phyloP scores from a whole-genome alignment of 495 filamentous ascomycete species.

The Chlorociboria aeruginascens region DNA sequence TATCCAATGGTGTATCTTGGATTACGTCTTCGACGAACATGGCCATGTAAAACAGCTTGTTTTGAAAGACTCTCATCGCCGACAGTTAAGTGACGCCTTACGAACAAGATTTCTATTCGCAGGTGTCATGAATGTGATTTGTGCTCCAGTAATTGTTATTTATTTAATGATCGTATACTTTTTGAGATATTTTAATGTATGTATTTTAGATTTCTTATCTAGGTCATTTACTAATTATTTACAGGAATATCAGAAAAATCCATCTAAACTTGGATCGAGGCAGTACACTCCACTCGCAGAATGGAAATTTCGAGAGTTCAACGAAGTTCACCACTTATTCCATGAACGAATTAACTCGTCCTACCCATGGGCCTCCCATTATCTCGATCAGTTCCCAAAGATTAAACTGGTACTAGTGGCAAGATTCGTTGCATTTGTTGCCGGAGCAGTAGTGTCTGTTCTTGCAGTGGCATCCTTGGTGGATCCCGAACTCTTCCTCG shows the following conservation, averaged over 20 bases:
- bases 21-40: slow-evolving; percentile 83
- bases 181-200: slow-evolving; percentile 78
- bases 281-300: slow-evolving; percentile 88
- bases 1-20: slow-evolving; percentile 74
- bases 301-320: slow-evolving; percentile 98
- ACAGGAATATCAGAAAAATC: slow-evolving; percentile 80
- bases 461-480: slow-evolving; percentile 67
- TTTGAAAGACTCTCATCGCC: slow-evolving; percentile 68
- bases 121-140: slow-evolving; percentile 74
- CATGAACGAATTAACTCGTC: slow-evolving; percentile 86
- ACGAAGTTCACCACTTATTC: slow-evolving; percentile 88
- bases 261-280: slow-evolving; percentile 66
- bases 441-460: slow-evolving; percentile 74
- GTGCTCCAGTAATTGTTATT: slow-evolving; percentile 70
- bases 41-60: slow-evolving; percentile 76
- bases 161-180: slow-evolving; percentile 82
- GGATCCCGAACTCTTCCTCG: slow-evolving; percentile 82
- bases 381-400: slow-evolving; percentile 94
- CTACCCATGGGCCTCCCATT: slow-evolving; percentile 80
- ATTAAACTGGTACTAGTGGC: slow-evolving; percentile 77
- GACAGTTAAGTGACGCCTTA: slow-evolving; percentile 62
- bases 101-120: slow-evolving; percentile 66
- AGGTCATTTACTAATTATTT: slow-evolving; percentile 1
- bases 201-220: slow-evolving; percentile 11
- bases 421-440: slow-evolving; percentile 74